Conservation (phyloP, 1,284 basidiomycete species). For the Termitomyces sp. region DNA sequence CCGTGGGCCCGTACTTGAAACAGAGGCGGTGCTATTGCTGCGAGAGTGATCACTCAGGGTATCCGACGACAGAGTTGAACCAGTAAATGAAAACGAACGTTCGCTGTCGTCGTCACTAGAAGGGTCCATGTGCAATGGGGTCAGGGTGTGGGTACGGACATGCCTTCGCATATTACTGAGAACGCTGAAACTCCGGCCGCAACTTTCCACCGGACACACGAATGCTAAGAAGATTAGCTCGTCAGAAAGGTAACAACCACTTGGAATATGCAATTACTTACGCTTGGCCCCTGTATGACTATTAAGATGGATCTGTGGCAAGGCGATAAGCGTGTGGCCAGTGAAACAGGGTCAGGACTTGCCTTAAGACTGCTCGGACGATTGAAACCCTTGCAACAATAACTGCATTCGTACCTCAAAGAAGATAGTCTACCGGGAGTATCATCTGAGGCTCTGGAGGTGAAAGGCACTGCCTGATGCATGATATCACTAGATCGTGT, state of each 20-base stretch:
- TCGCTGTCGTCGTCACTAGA: slow-evolving; percentile 43
- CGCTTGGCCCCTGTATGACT: slow-evolving; percentile 84
- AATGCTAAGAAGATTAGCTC: slow-evolving; percentile 47
- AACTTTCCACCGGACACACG: slow-evolving; percentile 67
- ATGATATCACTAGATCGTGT: slow-evolving; percentile 19
- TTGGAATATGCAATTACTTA: slow-evolving; percentile 34
- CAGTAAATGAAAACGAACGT: slow-evolving; percentile 22
- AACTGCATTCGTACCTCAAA: slow-evolving; percentile 68
- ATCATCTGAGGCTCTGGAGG: slow-evolving; percentile 9
- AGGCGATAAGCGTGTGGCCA: slow-evolving; percentile 5
- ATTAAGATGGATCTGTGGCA: slow-evolving; percentile 70
- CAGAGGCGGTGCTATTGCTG: slow-evolving; percentile 32
- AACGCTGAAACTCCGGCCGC: slow-evolving; percentile 78
- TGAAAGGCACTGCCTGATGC: not conserved
- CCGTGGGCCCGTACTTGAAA: slow-evolving; percentile 34
- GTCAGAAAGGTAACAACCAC: slow-evolving; percentile 14
- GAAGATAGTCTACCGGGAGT: slow-evolving; percentile 2
- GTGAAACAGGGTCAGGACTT: slow-evolving; percentile 12
- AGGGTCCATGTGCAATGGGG: slow-evolving; percentile 29
- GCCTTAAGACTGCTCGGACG: slow-evolving; percentile 80
- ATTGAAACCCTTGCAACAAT: slow-evolving; percentile 77
- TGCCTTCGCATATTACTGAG: slow-evolving; percentile 85
- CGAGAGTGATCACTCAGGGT: slow-evolving; percentile 11
- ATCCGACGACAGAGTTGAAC: slow-evolving; percentile 9
- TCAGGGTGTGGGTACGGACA: slow-evolving; percentile 62